Base-by-base conservation (phyloP, 441 rosid genomes). In the Isatis lusitanica region DNA sequence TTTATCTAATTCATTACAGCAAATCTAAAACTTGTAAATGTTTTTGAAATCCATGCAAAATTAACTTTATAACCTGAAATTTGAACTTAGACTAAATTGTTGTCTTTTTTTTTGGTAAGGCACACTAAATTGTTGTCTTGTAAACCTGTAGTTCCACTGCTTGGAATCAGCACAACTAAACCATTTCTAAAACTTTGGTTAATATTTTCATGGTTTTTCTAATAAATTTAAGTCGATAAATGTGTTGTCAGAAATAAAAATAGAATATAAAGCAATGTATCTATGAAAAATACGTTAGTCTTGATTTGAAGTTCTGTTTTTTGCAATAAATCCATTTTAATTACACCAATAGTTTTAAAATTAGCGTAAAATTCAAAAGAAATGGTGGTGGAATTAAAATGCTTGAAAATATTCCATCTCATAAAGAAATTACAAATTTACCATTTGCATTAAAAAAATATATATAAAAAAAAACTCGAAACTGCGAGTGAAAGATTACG, bases 321-420 rank as follows among this genome's bases (percentile, higher is more conserved):
- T 21, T 21, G 90, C 65, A 97, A 92, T 75, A 86, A 66, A 18
- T 93, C 94, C 93, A 89, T 92, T 68, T n/a, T n/a, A n/a, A 91
- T 87, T 71, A 84, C 74, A 62, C 97, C 77, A 4, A 90, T 64
- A 17, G 4, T 31, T 57, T 33, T 13, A 1, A 53, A 7, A 36
- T 53, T 28, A 13, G 17, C 17, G 8, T 53, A 6, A 53, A 30
- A 13, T 55, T 0, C 30, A 7, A n/a, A 53, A 55, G 6, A 57
- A 9, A 9, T 57, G 31, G 38, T 59, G 6, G 5, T 3, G 21
- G 38, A 7, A 39, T 12, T 4, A 21, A 39, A 50, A 39, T 60
- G 12, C 18, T 6, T 6, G 65, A 21, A 60, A 21, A 60, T 39
- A 30, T 18, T 18, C n/a, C 5, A 15, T 13, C 1, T 28, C 6